Base-by-base conservation (phyloP, 768 basidiomycete genomes). In the Crassisporium funariophilum region DNA sequence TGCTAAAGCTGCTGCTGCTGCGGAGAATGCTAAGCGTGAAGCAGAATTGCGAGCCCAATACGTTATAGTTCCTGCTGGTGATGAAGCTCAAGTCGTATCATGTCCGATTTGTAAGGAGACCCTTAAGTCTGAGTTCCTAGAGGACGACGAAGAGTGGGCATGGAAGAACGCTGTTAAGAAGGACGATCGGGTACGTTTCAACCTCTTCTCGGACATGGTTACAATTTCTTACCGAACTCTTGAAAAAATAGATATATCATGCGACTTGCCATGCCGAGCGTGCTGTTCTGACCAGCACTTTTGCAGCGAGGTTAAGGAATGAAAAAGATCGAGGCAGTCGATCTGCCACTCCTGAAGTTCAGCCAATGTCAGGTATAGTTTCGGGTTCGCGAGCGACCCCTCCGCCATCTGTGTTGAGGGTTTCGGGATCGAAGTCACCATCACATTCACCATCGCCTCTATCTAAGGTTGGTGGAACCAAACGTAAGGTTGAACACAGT, bases 101-200 rank as follows among this genome's bases (percentile, higher is more conserved):
- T 99, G 95, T 75, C 93, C 94, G 19, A 90, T 99, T 56, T 99
- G 97, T 82, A 97, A 95, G 74, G 95, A 99, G 68, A 68, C 66
- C 46, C 77, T 98, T 66, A 90, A 91, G 74, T 82, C 85, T 54
- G 95, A 97, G 72, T 98, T 90, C 64, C 67, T 85, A 46, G 93
- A 98, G 63, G 95, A 97, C 38, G 93, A 95, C 50, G 95, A 98
- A 71, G 95, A 97, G 50, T 98, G 95, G 95, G 88, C 97, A 10
- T 99, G 93, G 93, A 82, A 79, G 62, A 95, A 99, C 61, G 92
- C 95, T 0, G 75, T 91, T 15, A 81, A 76, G 66, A 84, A 86
- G 50, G 91, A 95, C 54, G 88, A 88, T 47, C 81, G 80, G 73
- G 93, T 93, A 64, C 44, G 84, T 70, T 41, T 49, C 21, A 16